phyloP scores from a whole-genome alignment of 768 basidiomycete genomes.

The Suillus occidentalis region DNA sequence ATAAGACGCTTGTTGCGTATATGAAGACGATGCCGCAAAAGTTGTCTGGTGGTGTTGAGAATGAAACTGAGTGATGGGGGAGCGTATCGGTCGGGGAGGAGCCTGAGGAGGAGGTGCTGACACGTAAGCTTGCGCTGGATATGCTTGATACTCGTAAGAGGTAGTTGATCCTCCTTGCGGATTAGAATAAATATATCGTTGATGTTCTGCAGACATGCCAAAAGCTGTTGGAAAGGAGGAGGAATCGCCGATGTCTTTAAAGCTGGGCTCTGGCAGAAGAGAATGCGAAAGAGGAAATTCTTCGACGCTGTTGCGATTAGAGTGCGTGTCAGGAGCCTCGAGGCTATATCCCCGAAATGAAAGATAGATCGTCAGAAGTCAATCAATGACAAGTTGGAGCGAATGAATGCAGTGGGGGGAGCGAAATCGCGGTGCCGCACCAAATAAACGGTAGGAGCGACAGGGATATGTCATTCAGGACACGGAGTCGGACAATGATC shows the following conservation, averaged over 20 bases:
- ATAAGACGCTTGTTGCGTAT: conserved; percentile 29
- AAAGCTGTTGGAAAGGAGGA: conserved; percentile 18
- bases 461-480: background rate
- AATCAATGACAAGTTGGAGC: conserved; percentile 32
- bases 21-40: conserved; percentile 30
- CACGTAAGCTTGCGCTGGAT: conserved; percentile 32
- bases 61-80: conserved; percentile 34
- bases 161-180: conserved; percentile 39
- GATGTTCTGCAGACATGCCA: conserved; percentile 47
- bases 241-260: conserved; percentile 17
- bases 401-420: conserved; percentile 34
- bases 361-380: conserved; percentile 30
- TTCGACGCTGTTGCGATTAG: conserved; percentile 20
- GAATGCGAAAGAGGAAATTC: conserved; percentile 27
- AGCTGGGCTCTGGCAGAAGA: conserved; percentile 12
- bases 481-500: background rate
- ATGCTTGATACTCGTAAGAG: conserved; percentile 53
- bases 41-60: conserved; percentile 28
- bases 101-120: conserved; percentile 28
- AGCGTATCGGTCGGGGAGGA: conserved; percentile 29
- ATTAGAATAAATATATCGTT: conserved; percentile 56
- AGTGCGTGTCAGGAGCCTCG: conserved; percentile 33
- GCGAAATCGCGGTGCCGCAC: conserved; percentile 27
- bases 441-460: background rate
- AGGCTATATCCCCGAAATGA: conserved; percentile 40